Base-by-base conservation (phyloP, 306 rosid species). In the Lithocarpus polystachyus region DNA sequence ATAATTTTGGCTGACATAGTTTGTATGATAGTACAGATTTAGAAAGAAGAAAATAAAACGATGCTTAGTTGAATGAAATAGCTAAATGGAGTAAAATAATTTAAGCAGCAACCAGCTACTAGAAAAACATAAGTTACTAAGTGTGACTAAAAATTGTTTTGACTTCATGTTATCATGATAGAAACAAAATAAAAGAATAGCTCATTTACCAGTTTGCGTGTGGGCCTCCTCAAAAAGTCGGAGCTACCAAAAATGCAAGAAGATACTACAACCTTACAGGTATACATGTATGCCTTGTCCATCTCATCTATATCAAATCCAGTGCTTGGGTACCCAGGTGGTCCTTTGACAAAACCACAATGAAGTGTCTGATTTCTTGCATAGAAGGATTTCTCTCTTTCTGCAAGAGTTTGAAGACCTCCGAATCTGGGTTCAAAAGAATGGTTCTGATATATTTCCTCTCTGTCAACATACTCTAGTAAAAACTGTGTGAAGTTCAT, bases 191-290 rank as follows among this genome's bases (percentile, higher is more conserved):
- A 43, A 11, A 68, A 56, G 68, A 71, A 80, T 48, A 26, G 33
- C 20, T 26, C 61, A 77, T 23, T 87, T 86, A 94, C 99, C 94
- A 77, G 86, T 83, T 81, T 89, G 72, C 92, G 90, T 53, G 97
- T 76, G 80, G 97, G 99, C 89, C 97, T 88, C 88, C 99, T 86
- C 74, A 94, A 87, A 83, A 90, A 94, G 82, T 94, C 98, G 20
- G 92, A 94, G 90, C 93, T 90, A 68, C 98, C 98, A 83, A 94
- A 94, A 82, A 94, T 94, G 93, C 98, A 94, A 17, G 98, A 94
- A 76, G 97, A 94, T 71, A 94, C 97, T 13, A 53, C 97, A 86
- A 92, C 84, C 85, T 90, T 88, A 85, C 98, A 94, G 23, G 54
- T 80, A 67, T 67, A 76, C 97, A 94, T 89, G 86, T 86, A 90